These are phyloP conservation scores for Brasilioporus rufonigricans DNA, from an alignment of 768 basidiomycete species.

Conservation along the genomic window DNA sequence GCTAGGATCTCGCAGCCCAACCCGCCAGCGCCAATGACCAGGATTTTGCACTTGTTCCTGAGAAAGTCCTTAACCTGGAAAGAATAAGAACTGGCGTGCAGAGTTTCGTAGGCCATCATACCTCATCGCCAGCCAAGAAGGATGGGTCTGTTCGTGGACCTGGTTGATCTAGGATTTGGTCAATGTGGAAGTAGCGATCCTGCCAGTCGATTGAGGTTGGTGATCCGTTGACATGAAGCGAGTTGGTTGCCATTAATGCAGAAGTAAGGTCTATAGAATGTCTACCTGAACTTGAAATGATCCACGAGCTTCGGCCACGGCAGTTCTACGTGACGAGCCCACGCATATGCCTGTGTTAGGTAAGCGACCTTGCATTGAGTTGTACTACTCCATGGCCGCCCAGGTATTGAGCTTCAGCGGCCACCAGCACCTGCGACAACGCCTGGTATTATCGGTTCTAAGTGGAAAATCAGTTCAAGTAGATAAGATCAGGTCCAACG, in stretches of 20 bases:
- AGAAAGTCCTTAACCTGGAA: constrained; percentile 84
- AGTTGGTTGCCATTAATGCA: constrained; percentile 23
- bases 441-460: constrained; percentile 85
- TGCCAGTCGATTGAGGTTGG: constrained; percentile 45
- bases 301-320: background rate
- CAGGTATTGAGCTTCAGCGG: constrained; percentile 64
- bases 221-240: constrained; percentile 35
- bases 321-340: background rate
- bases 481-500: constrained; percentile 84
- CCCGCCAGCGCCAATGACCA: constrained; percentile 98
- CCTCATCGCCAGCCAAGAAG: constrained; percentile 79
- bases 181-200: constrained; percentile 75
- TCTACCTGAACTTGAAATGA: constrained; percentile 8
- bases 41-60: constrained; percentile 79
- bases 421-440: constrained; percentile 78
- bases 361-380: constrained; percentile 14
- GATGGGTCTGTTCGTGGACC: constrained; percentile 89
- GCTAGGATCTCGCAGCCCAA: constrained; percentile 97
- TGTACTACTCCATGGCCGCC: constrained; percentile 13
- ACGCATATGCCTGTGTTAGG: constrained; percentile 16
- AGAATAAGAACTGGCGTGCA: background rate
- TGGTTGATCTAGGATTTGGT: constrained; percentile 79
- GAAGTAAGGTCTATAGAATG: constrained; percentile 10
- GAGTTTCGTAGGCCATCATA: constrained; percentile 33
- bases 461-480: constrained; percentile 84